Conservation (phyloP, 2,329 filamentous ascomycete genomes). For the Domatiomyces catenatus region DNA sequence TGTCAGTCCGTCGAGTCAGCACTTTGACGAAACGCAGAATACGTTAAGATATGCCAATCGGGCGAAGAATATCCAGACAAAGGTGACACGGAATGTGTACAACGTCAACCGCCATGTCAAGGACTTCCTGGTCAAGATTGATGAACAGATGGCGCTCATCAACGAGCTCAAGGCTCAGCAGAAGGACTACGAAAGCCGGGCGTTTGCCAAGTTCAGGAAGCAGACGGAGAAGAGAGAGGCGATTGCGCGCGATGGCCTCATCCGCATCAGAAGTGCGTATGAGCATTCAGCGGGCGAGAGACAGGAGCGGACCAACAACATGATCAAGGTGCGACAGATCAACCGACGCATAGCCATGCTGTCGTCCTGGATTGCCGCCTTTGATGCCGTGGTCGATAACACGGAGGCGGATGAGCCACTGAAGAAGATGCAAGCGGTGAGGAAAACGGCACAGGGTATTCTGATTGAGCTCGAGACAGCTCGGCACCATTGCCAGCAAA, state of each 20-base stretch:
- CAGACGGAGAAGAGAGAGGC: conserved; percentile 70
- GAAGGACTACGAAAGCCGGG: conserved; percentile 67
- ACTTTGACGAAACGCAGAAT: conserved; percentile 97
- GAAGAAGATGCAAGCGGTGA: conserved; percentile 54
- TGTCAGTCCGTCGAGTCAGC: conserved; percentile 85
- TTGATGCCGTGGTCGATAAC: conserved; percentile 64
- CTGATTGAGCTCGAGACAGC: conserved; percentile 79
- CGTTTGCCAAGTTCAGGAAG: conserved; percentile 80
- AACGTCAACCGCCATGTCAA: conserved; percentile 99
- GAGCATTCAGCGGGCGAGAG: conserved; percentile 65
- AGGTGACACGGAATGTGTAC: conserved; percentile 97
- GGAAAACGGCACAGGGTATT: conserved; percentile 78
- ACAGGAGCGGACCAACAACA: conserved; percentile 59
- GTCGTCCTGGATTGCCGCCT: conserved; percentile 85
- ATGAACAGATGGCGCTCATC: conserved; percentile 94
- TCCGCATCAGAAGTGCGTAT: conserved; percentile 66
- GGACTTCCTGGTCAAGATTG: conserved; percentile 97
- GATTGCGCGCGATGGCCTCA: conserved; percentile 60
- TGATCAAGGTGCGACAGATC: conserved; percentile 69
- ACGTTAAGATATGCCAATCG: conserved; percentile 93
- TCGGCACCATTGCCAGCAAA: conserved; percentile 77
- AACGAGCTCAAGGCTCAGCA: conserved; percentile 89
- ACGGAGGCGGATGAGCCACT: conserved; percentile 53
- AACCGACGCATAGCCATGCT: conserved; percentile 73
- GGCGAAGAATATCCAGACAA: conserved; percentile 98